Conservation (phyloP, 805 yeast species). For the Myxozyma monticola region DNA sequence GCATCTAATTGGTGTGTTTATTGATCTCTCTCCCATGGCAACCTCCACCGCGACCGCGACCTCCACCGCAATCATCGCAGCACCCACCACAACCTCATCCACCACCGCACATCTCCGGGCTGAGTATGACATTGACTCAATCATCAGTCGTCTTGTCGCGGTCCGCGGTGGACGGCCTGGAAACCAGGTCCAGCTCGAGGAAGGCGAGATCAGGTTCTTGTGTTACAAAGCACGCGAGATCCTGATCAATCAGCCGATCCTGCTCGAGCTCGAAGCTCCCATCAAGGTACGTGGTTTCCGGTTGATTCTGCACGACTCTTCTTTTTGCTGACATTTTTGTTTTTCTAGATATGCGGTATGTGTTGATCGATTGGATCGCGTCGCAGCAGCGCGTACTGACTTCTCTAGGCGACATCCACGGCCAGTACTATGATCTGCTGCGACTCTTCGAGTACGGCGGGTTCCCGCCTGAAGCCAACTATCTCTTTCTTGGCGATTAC, state of each 20-base stretch:
- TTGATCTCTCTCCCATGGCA: too few relatives aligned
- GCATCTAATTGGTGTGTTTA: too few relatives aligned
- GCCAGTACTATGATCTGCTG: constrained; percentile 93
- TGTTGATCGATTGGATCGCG: not conserved
- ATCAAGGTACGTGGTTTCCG: constrained; percentile 63
- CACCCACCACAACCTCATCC: not conserved
- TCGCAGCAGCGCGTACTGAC: too few relatives aligned
- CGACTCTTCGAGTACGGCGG: constrained; percentile 98
- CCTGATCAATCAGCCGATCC: constrained; percentile 94
- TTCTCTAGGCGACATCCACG: constrained; percentile 84
- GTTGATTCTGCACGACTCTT: too few relatives aligned
- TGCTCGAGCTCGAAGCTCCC: constrained; percentile 95
- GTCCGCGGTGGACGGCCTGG: constrained; percentile 99
- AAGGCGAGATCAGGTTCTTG: constrained; percentile 88
- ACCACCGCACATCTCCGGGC: constrained; percentile 22
- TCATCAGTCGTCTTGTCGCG: constrained; percentile 92
- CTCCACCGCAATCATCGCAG: not conserved
- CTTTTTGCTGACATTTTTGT: not conserved
- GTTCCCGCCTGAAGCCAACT: constrained; percentile 98
- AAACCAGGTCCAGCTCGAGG: constrained; percentile 89
- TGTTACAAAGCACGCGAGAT: constrained; percentile 98
- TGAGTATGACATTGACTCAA: constrained; percentile 95
- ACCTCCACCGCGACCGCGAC: not conserved
- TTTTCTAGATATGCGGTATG: constrained; percentile 21
- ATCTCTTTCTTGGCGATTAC: constrained; percentile 92